Conservation (phyloP, 1,284 basidiomycete species). For the Prillingera fragicola region DNA sequence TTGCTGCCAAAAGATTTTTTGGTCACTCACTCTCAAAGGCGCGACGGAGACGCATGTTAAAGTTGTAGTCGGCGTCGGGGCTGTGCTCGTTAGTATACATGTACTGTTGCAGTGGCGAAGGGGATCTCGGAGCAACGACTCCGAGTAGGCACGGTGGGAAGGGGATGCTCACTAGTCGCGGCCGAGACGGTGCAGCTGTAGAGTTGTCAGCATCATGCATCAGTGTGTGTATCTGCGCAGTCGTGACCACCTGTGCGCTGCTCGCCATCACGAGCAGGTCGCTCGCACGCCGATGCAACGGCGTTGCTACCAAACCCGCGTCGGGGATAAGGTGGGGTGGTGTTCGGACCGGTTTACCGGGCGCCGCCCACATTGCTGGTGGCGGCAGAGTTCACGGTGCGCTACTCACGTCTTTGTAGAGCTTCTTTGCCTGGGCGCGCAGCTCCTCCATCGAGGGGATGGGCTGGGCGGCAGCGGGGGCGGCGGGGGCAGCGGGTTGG, state of each 20-base stretch:
- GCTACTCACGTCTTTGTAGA: constrained; percentile 46
- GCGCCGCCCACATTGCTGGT: too few relatives aligned
- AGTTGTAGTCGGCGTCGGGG: constrained; percentile 46
- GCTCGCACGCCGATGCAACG: too few relatives aligned
- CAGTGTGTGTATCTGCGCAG: too few relatives aligned
- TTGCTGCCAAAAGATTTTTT: too few relatives aligned
- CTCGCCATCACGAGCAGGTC: too few relatives aligned
- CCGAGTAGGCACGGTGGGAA: neutral
- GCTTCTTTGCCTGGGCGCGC: constrained; percentile 38
- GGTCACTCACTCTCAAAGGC: constrained; percentile 48
- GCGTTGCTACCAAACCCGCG: too few relatives aligned
- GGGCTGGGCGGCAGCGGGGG: neutral
- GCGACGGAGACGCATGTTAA: constrained; percentile 46
- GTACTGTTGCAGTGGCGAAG: too few relatives aligned
- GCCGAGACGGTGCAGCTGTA: constrained; percentile 46
- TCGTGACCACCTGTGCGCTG: too few relatives aligned
- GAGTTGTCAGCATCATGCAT: too few relatives aligned
- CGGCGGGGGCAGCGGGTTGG: neutral
- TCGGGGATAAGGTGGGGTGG: too few relatives aligned
- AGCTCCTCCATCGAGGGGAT: constrained; percentile 19
- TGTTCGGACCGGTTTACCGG: too few relatives aligned
- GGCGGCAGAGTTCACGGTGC: neutral
- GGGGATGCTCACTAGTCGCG: constrained; percentile 42
- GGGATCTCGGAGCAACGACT: too few relatives aligned
- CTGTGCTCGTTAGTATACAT: constrained; percentile 21